These are phyloP conservation scores for Alternaria sp. DNA, from an alignment of 2,329 filamentous ascomycete species.

Conservation along the genomic window DNA sequence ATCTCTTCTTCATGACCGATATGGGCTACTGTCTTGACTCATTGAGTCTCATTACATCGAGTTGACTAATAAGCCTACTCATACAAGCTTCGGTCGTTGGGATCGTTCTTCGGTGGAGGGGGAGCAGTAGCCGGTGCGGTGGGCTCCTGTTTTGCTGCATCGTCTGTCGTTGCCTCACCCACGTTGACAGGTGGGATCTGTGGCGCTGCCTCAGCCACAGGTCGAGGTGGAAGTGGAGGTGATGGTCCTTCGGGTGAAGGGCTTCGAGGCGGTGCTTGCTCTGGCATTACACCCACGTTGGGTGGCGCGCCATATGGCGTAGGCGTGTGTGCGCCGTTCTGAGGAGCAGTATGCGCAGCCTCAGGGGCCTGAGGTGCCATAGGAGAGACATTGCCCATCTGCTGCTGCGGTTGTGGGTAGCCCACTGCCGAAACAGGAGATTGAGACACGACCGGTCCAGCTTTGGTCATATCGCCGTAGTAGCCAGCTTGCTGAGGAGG, in stretches of 20 bases:
- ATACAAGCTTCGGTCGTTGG: constrained; percentile 25
- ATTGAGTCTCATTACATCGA: not conserved
- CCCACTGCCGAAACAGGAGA: constrained; percentile 8
- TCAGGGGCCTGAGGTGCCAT: constrained; percentile 20
- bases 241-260: constrained; percentile 9
- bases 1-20: not conserved
- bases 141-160: not conserved
- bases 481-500: constrained; percentile 21
- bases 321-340: not conserved
- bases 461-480: constrained; percentile 23
- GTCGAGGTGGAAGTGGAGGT: constrained; percentile 6
- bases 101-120: constrained; percentile 17
- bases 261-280: not conserved
- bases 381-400: constrained; percentile 6
- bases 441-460: constrained; percentile 14
- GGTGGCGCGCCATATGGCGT: not conserved
- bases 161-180: not conserved
- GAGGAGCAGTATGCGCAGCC: constrained; percentile 15
- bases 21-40: not conserved
- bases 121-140: constrained; percentile 6
- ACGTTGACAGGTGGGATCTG: constrained; percentile 1
- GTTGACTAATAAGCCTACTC: constrained; percentile 11
- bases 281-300: not conserved
- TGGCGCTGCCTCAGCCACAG: not conserved
- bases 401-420: constrained; percentile 1